Base-by-base conservation (phyloP, 345 rosid genomes). In the Noccaea caerulescens region DNA sequence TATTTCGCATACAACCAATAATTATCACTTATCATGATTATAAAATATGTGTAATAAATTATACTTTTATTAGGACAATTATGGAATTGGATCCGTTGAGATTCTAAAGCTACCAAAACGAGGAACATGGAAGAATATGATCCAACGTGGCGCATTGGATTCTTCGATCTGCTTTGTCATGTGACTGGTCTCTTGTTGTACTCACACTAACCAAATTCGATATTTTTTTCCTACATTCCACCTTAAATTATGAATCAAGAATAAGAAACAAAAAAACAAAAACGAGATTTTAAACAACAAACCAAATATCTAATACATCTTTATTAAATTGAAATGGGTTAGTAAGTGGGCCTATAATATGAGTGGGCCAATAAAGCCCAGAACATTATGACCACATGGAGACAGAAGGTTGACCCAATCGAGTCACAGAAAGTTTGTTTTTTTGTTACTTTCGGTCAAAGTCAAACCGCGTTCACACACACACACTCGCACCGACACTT, bases 91-190 rank as follows among this genome's bases (percentile, higher is more conserved):
- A 76, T 63, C 55, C 62, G 47, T 72, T 46, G 54, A 72, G 75
- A 63, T 76, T 63, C 71, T 66, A 58, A 76, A 77, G 66, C 44
- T 23, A 79, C 36, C 38, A 62, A 10, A 60, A 68, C 58, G 66
- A 76, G 64, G 41, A 77, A 66, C 74, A 63, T 46, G 60, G 14
- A 73, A 12, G 53, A 58, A 72, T 66, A 51, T 13, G 32, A 43
- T 66, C 77, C 71, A 43, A 75, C 69, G 79, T 63, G 72, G 44
- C 52, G 71, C 79, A 69, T 76, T 62, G 79, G 79, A 76, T 76
- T 62, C 79, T 39, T 52, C 44, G 23, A 47, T 75, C 5, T 55
- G 47, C 36, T 69, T 75, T 69, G 11, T 63, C 79, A 75, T 75
- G 79, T 68, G 79, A 61, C 25, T 53, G 27, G 65, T 54, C 70